Base-by-base conservation (phyloP, 2,329 filamentous ascomycete species). In the Fusarium temperatum region DNA sequence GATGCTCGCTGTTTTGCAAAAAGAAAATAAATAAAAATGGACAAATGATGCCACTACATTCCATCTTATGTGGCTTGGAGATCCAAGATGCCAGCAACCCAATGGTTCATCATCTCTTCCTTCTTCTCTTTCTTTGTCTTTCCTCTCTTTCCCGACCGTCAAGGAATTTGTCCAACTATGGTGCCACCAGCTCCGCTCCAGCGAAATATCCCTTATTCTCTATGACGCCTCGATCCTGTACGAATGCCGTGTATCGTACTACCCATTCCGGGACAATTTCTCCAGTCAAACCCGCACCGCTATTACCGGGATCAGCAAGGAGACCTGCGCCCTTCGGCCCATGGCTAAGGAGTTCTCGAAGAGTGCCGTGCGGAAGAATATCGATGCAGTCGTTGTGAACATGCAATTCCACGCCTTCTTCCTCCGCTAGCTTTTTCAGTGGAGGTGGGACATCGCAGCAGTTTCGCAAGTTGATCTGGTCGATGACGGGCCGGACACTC, bases 171-270 rank as follows among this genome's bases (percentile, higher is more conserved):
- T 41, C 47, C 44, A 58, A 54, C 61, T 78, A 82, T 54, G 69
- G 66, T 63, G 86, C 85, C 53, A 85, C 85, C 74, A 96, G 83
- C 80, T 94, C 92, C 7, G 95, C 96, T 26, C 91, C 90, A 3
- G 96, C 96, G 85, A 98, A 98, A 83, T 98, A 98, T 13, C 96
- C 96, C 86, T 98, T 99, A 81, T 96, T 98, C 86, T 99, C 96
- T 74, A 99, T 96, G 14, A 99, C 96, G 20, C 96, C 96, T 61
- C 96, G 88, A 81, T 98, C 93, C 82, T 93, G 93, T 45, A 98
- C 94, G 66, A 98, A 96, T 3, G 96, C 96, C 42, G 96, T 98
- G 81, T 99, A 99, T 81, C 98, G 97, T 75, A 96, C 92, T 35
- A 98, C 96, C 96, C 96, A 99, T 81, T 96, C 91, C 35, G 96